A percentile compares a stretch with the other conserved stretches of the same genome.
Evolutionary conservation across 768 basidiomycete genomes (phyloP).

Genomic region (Amanita fuliginea): DNA sequence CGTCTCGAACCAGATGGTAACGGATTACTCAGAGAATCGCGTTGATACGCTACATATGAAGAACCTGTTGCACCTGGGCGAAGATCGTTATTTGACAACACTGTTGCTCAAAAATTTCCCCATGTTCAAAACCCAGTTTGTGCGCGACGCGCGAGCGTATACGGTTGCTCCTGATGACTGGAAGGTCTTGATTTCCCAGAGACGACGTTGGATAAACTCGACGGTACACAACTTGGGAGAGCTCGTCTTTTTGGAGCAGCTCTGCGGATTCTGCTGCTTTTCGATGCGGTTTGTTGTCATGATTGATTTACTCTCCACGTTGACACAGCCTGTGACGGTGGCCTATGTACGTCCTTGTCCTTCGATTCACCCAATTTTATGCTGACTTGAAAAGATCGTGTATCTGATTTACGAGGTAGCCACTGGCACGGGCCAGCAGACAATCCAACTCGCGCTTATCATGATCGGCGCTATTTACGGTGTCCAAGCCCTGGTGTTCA

Average conservation of each 20-base stretch:
- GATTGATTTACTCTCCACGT: conserved; percentile 85
- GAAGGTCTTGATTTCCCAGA: conserved; percentile 88
- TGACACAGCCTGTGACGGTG: conserved; percentile 79
- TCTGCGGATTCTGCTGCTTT: conserved; percentile 98
- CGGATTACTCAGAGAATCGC: conserved; percentile 91
- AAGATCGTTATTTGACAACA: conserved; percentile 98
- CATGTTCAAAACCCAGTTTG: conserved; percentile 87
- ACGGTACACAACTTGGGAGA: conserved; percentile 96
- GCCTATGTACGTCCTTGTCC: conserved; percentile 59
- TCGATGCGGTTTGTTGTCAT: conserved; percentile 98
- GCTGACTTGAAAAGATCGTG: conserved; percentile 46
- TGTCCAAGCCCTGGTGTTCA: conserved; percentile 84
- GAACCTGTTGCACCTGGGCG: conserved; percentile 93
- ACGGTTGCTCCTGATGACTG: conserved; percentile 96
- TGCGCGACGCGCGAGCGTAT: conserved; percentile 87
- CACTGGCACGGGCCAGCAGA: conserved; percentile 41
- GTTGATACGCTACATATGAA: conserved; percentile 99
- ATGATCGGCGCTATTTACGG: conserved; percentile 95
- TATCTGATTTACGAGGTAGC: conserved; percentile 80
- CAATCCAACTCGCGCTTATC: conserved; percentile 77
- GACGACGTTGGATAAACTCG: conserved; percentile 99
- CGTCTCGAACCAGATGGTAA: conserved; percentile 81
- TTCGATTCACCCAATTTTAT: conserved; percentile 3
- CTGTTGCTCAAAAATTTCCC: conserved; percentile 94
- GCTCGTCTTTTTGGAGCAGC: conserved; percentile 79